Percentiles rank a stretch among this genome's conserved stretches.
Conservation (phyloP, 257 asterid species). For the Nicotiana noctiflora region DNA sequence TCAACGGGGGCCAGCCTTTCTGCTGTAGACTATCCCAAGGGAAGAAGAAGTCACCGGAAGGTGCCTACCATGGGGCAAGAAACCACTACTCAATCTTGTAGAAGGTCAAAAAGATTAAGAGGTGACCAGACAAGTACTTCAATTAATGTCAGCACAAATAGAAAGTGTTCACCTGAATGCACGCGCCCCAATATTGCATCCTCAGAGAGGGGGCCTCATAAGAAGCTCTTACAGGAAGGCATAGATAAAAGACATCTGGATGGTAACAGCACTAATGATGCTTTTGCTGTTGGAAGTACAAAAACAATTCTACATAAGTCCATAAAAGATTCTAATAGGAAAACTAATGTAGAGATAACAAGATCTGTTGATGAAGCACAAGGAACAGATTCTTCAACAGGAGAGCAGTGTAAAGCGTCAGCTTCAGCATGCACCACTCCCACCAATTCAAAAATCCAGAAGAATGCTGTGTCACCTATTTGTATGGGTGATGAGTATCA, state of each 20-base stretch:
- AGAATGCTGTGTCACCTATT: slow-evolving; percentile 58
- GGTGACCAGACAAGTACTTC: slow-evolving; percentile 13
- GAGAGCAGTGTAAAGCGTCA: slow-evolving; percentile 20
- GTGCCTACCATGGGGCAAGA: slow-evolving; percentile 19
- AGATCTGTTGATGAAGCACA: slow-evolving; percentile 23
- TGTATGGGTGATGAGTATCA: slow-evolving; percentile 94
- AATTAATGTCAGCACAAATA: slow-evolving; percentile 1
- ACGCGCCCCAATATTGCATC: background rate
- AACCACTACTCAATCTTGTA: slow-evolving; percentile 16
- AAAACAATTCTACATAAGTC: slow-evolving; percentile 11
- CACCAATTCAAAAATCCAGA: slow-evolving; percentile 31
- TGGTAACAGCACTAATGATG: slow-evolving; percentile 14
- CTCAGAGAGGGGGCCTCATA: background rate
- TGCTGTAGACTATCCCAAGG: slow-evolving; percentile 21
- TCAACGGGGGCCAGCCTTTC: slow-evolving; percentile 8
- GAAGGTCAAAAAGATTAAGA: slow-evolving; percentile 33
- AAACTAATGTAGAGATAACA: slow-evolving; percentile 12
- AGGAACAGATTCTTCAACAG: slow-evolving; percentile 37
- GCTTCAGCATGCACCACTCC: slow-evolving; percentile 48
- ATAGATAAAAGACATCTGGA: slow-evolving; percentile 10
- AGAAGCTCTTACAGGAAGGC: background rate
- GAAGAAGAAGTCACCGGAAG: slow-evolving; percentile 27
- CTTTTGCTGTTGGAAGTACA: slow-evolving; percentile 13
- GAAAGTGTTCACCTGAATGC: slow-evolving; percentile 8
- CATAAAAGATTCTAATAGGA: slow-evolving; percentile 21